A percentile compares a stretch with the other conserved stretches of the same genome.
Evolutionary conservation across 2,329 filamentous ascomycete genomes (phyloP).

Genomic region (Cercospora citrullina): DNA sequence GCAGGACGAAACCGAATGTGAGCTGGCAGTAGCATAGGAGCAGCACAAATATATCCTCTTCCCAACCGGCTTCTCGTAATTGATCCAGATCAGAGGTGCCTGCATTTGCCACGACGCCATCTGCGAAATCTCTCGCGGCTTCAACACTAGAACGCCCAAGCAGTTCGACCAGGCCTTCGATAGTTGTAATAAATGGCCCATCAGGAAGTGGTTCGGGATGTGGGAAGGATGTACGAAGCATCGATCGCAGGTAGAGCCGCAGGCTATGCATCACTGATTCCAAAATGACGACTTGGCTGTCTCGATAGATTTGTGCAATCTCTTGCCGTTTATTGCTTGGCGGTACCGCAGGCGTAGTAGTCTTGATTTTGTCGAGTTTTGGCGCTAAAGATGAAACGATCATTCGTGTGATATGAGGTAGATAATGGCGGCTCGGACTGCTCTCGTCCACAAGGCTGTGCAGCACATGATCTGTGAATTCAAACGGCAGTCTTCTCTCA

Average conservation of each 20-base stretch:
- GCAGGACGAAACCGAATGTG: slow-evolving; percentile 24
- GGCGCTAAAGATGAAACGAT: slow-evolving; percentile 39
- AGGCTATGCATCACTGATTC: slow-evolving; percentile 33
- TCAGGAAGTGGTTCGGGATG: slow-evolving; percentile 7
- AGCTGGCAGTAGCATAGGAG: slow-evolving; percentile 34
- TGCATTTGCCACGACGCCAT: slow-evolving; percentile 36
- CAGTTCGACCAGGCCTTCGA: slow-evolving; percentile 34
- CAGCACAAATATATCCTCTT: slow-evolving; percentile 41
- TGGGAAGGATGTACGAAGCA: slow-evolving; percentile 21
- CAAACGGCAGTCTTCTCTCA: slow-evolving; percentile 37
- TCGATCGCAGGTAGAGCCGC: slow-evolving; percentile 32
- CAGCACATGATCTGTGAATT: slow-evolving; percentile 31
- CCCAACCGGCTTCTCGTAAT: slow-evolving; percentile 38
- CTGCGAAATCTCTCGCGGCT: slow-evolving; percentile 31
- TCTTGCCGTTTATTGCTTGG: slow-evolving; percentile 43
- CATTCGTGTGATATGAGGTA: slow-evolving; percentile 39
- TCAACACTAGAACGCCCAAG: slow-evolving; percentile 42
- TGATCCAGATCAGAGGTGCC: slow-evolving; percentile 36
- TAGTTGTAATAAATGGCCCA: slow-evolving; percentile 32
- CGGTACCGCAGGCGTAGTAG: slow-evolving; percentile 25
- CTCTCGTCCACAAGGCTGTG: slow-evolving; percentile 29
- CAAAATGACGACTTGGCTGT: slow-evolving; percentile 42
- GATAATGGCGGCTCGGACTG: slow-evolving; percentile 33
- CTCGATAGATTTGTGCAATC: slow-evolving; percentile 47
- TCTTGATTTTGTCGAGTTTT: slow-evolving; percentile 37